phyloP scores from a whole-genome alignment of 345 rosid genomes.

The Rhodamnia rubescens region DNA sequence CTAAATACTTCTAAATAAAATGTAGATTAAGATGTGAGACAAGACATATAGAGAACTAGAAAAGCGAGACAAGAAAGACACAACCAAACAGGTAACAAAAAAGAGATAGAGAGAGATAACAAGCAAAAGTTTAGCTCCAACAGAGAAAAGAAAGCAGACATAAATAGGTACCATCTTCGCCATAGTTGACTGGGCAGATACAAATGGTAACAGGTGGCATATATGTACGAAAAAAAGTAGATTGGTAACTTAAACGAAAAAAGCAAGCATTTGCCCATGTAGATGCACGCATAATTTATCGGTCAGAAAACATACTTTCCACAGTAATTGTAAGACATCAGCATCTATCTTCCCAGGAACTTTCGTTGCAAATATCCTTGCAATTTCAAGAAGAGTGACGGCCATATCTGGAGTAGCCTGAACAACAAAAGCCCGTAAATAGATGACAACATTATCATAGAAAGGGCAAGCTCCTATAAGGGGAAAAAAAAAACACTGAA shows the following conservation, averaged over 20 bases:
- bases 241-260: not conserved
- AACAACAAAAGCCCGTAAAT: not conserved
- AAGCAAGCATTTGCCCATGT: not conserved
- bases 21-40: not conserved
- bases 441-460: not conserved
- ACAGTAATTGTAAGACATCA: conserved; percentile 88
- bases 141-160: not conserved
- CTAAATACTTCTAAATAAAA: not conserved
- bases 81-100: not conserved
- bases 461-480: not conserved
- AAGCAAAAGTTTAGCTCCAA: not conserved
- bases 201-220: not conserved
- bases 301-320: conserved; percentile 57
- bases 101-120: not conserved
- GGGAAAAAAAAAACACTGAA: not conserved
- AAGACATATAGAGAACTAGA: not conserved
- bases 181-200: not conserved
- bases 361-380: conserved; percentile 97
- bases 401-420: conserved; percentile 99
- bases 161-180: not conserved
- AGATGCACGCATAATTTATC: not conserved
- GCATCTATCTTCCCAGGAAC: conserved; percentile 99
- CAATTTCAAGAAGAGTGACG: conserved; percentile 97
- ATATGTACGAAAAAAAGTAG: not conserved
- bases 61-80: not conserved